Conservation (phyloP, 176 grass and related monocot genomes). For the Oryza meyeriana region DNA sequence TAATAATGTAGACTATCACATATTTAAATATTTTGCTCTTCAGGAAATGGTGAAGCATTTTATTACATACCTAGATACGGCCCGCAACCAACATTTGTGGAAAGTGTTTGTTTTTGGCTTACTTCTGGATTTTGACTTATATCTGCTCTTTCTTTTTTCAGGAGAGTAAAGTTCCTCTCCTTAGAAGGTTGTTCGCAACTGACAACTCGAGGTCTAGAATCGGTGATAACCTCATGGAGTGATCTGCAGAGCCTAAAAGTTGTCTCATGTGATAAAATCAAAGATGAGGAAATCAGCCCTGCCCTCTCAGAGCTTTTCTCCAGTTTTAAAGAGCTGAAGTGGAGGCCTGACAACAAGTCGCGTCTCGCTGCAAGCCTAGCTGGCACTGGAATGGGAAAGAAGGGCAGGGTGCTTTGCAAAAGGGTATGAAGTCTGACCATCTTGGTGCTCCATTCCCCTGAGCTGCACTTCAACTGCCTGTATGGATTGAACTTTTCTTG, state of each 20-base stretch:
- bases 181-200: constrained; percentile 80
- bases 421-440: constrained; percentile 65
- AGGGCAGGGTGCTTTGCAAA: constrained; percentile 92
- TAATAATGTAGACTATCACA: background rate
- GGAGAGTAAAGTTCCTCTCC: constrained; percentile 73
- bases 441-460: constrained; percentile 35
- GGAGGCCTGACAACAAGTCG: constrained; percentile 79
- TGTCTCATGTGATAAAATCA: constrained; percentile 74
- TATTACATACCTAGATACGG: constrained; percentile 5
- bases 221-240: constrained; percentile 68
- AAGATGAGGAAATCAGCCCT: constrained; percentile 71
- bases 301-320: constrained; percentile 80
- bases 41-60: background rate
- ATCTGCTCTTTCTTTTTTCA: constrained; percentile 26
- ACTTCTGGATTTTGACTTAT: background rate
- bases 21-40: background rate
- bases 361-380: constrained; percentile 53
- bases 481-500: constrained; percentile 50
- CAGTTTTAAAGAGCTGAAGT: constrained; percentile 90
- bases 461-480: constrained; percentile 33
- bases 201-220: constrained; percentile 72
- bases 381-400: constrained; percentile 79
- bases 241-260: constrained; percentile 74
- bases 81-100: background rate
- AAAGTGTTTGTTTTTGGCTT: background rate